Conservation (phyloP, 2,329 filamentous ascomycete genomes). For the Elsinoe perseae region DNA sequence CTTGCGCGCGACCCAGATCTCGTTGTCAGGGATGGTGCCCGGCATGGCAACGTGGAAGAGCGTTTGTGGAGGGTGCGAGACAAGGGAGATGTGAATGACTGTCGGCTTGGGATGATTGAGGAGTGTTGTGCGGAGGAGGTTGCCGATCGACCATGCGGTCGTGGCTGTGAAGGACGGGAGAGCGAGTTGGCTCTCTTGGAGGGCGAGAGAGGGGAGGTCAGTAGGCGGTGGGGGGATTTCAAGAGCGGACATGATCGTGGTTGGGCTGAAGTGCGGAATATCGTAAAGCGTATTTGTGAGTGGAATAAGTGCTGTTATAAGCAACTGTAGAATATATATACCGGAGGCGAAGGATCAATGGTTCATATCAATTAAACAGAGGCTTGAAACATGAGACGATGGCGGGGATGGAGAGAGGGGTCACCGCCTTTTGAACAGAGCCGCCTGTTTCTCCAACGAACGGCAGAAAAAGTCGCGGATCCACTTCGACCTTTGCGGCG, state of each 20-base stretch:
- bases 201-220: slow-evolving; percentile 17
- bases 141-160: slow-evolving; percentile 59
- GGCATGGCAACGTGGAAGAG: slow-evolving; percentile 63
- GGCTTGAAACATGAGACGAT: slow-evolving; percentile 3
- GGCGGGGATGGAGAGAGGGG: not conserved
- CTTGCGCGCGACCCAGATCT: slow-evolving; percentile 56
- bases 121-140: slow-evolving; percentile 56
- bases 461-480: slow-evolving; percentile 4
- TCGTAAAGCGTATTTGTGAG: not conserved
- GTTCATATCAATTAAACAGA: slow-evolving; percentile 7
- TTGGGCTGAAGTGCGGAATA: not conserved
- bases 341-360: not conserved
- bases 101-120: slow-evolving; percentile 48
- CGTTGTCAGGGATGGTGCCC: slow-evolving; percentile 58
- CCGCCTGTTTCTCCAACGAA: not conserved
- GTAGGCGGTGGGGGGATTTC: slow-evolving; percentile 18
- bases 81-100: slow-evolving; percentile 58
- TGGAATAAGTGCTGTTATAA: not conserved
- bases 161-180: slow-evolving; percentile 53
- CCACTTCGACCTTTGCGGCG: not conserved
- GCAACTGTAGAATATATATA: not conserved
- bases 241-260: not conserved
- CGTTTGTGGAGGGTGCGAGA: slow-evolving; percentile 44
- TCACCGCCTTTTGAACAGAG: slow-evolving; percentile 1
- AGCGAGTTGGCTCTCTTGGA: slow-evolving; percentile 37